These are phyloP conservation scores for Nicotiana undulata DNA, from an alignment of 257 asterid species.

Conservation along the genomic window DNA sequence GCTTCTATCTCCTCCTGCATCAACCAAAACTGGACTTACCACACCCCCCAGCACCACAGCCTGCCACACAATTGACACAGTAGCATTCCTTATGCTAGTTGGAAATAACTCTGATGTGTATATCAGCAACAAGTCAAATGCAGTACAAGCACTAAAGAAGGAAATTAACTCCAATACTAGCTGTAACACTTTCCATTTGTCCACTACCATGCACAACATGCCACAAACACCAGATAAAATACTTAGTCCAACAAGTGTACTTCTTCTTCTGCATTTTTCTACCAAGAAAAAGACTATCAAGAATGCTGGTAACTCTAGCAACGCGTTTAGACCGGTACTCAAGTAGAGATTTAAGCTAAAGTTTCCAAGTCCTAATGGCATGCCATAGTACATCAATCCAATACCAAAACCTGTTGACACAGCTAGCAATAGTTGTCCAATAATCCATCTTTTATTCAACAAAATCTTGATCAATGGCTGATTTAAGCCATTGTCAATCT, in stretches of 20 bases:
- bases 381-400: conserved; percentile 37
- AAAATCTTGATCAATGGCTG: conserved; percentile 7
- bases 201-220: conserved; percentile 7
- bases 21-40: conserved; percentile 22
- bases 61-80: conserved; percentile 23
- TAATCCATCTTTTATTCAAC: conserved; percentile 1
- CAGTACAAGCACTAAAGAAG: conserved; percentile 21
- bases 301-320: conserved; percentile 27
- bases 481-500: background rate
- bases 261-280: conserved; percentile 22
- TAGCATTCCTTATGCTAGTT: conserved; percentile 23
- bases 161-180: conserved; percentile 20
- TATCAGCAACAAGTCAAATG: conserved; percentile 21
- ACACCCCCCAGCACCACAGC: conserved; percentile 30
- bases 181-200: conserved; percentile 12
- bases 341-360: conserved; percentile 29
- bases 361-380: conserved; percentile 36
- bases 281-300: conserved; percentile 15
- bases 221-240: conserved; percentile 24
- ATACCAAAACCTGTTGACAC: conserved; percentile 28
- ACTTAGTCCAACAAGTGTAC: conserved; percentile 19
- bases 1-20: conserved; percentile 15
- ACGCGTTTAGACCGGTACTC: conserved; percentile 26
- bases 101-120: conserved; percentile 28
- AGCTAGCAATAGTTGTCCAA: conserved; percentile 5